Conservation (phyloP, 2,329 filamentous ascomycete species). For the Aspergillus ruber region DNA sequence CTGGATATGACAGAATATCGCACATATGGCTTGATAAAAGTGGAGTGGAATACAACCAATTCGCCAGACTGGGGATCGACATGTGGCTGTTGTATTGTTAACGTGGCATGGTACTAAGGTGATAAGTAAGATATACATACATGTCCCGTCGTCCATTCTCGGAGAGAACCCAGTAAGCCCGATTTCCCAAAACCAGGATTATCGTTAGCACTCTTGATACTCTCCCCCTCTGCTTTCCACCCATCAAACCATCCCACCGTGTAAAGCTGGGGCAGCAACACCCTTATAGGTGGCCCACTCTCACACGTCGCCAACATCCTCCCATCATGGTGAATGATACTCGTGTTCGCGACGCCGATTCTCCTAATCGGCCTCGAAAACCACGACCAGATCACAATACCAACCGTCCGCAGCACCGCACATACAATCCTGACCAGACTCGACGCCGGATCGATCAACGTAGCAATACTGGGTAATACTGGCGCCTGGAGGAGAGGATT, state of each 20-base stretch:
- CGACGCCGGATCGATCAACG: slow-evolving; percentile 1
- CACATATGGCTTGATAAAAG: slow-evolving; percentile 59
- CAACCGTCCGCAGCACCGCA: slow-evolving; percentile 1
- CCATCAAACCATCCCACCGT: slow-evolving; percentile 68
- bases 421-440: not conserved
- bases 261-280: slow-evolving; percentile 57
- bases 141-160: slow-evolving; percentile 11
- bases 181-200: slow-evolving; percentile 1
- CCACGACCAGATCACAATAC: slow-evolving; percentile 52
- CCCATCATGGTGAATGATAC: slow-evolving; percentile 61
- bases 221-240: slow-evolving; percentile 42
- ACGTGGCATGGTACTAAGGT: not conserved
- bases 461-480: slow-evolving; percentile 59
- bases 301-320: slow-evolving; percentile 64
- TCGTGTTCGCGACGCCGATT: slow-evolving; percentile 66
- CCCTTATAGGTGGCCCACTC: slow-evolving; percentile 62
- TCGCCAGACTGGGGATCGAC: slow-evolving; percentile 60
- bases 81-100: slow-evolving; percentile 45
- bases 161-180: slow-evolving; percentile 28
- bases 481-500: slow-evolving; percentile 46
- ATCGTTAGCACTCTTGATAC: not conserved
- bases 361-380: slow-evolving; percentile 54
- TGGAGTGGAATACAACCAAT: slow-evolving; percentile 61
- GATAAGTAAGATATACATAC: slow-evolving; percentile 1
- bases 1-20: slow-evolving; percentile 57